Conservation (phyloP, 352 stramenopile species). For the Phytopythium delawarense region DNA sequence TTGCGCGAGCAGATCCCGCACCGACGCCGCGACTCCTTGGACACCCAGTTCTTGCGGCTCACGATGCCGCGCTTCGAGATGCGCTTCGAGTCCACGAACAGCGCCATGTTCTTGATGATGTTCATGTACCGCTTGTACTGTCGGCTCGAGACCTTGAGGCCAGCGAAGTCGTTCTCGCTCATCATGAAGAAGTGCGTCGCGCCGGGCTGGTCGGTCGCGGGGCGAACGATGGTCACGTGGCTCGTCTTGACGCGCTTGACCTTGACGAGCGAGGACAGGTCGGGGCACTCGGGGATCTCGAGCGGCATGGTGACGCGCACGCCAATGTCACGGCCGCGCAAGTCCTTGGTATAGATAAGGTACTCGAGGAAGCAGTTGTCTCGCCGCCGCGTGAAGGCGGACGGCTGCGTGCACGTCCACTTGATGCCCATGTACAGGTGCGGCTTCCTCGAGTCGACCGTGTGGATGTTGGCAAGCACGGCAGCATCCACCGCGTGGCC, state of each 20-base stretch:
- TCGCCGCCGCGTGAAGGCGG: slow-evolving; percentile 47
- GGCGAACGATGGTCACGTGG: slow-evolving; percentile 45
- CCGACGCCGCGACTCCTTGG: slow-evolving; percentile 39
- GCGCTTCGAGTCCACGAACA: slow-evolving; percentile 54
- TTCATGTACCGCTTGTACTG: slow-evolving; percentile 44
- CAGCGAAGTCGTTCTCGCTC: slow-evolving; percentile 49
- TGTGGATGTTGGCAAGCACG: slow-evolving; percentile 77
- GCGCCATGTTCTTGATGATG: slow-evolving; percentile 51
- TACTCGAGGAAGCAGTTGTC: slow-evolving; percentile 78
- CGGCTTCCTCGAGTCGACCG: slow-evolving; percentile 18
- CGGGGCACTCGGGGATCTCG: slow-evolving; percentile 56
- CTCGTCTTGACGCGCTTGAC: slow-evolving; percentile 50
- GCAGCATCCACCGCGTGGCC: slow-evolving; percentile 56
- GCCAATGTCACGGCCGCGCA: slow-evolving; percentile 45
- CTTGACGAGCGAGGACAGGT: slow-evolving; percentile 35
- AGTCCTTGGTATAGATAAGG: slow-evolving; percentile 60
- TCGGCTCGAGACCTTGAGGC: slow-evolving; percentile 20
- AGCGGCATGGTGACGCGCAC: slow-evolving; percentile 64
- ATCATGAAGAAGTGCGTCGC: slow-evolving; percentile 56
- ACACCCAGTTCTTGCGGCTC: slow-evolving; percentile 48
- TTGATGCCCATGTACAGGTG: slow-evolving; percentile 81
- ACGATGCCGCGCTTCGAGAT: slow-evolving; percentile 54
- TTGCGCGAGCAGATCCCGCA: slow-evolving; percentile 56
- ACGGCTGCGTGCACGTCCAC: slow-evolving; percentile 60
- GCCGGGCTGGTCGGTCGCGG: slow-evolving; percentile 10